Base-by-base conservation (phyloP, 176 grass and related monocot genomes). In the Juncus effusus region DNA sequence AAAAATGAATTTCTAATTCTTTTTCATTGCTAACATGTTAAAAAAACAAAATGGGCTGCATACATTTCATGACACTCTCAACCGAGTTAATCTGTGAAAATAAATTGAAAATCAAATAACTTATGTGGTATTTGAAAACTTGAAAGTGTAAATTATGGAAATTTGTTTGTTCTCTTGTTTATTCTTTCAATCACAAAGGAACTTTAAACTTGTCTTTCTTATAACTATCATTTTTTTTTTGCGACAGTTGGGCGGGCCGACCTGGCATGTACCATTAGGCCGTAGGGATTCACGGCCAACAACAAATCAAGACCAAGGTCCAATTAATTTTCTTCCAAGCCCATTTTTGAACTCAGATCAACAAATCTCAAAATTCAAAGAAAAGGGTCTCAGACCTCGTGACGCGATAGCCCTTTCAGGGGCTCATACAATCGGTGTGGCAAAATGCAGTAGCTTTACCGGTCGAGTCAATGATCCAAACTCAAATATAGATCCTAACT, bases 401-500 rank as follows among this genome's bases (percentile, higher is more conserved):
- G 79, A 82, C 11, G 2, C 75, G 5, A 74, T 68, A 2, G 49
- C 49, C 11, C 79, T 82, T 42, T 76, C 79, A 1, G 79, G 79
- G 10, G 58, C 54, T 36, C 79, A 82, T 51, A 82, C 73, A 5
- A 15, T 82, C 7, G 79, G 72, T 36, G 66, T 52, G 5, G 56
- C 79, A 6, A n/a, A 60, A 41, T 82, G 79, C 40, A 47, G 50
- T 16, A 57, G 11, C 38, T 82, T 76, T 58, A 53, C 63, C 39
- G 40, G 5, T 38, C 54, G 79, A 16, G 55, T 82, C 44, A 69
- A 74, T 54, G 55, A 61, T 19, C 64, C 74, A 14, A 74, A 66
- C 45, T 15, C 65, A 13, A 71, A 60, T 59, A 56, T 82, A 37
- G 42, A 76, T 0, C 14, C 40, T 4, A 4, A 15, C 37, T 54